phyloP scores from a whole-genome alignment of 148 eudicot species.

The Silene latifolia region DNA sequence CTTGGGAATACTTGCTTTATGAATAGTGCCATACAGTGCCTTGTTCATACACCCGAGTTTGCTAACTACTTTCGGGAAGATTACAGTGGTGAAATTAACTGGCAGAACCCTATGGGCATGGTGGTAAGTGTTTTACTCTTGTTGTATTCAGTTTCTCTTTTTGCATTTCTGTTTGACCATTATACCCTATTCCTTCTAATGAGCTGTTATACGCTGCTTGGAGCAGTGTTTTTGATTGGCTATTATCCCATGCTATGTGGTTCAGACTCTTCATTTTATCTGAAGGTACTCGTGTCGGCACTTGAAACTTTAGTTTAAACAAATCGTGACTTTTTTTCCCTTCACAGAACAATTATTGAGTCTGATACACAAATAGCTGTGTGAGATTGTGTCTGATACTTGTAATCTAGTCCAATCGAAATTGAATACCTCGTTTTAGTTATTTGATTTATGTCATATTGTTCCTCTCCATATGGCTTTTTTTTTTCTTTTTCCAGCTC shows the following conservation, averaged over 20 bases:
- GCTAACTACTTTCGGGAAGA: conserved; percentile 83
- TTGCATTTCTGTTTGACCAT: conserved; percentile 3
- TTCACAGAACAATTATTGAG: neutral
- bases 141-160: neutral
- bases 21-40: conserved; percentile 98
- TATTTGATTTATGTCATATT: neutral
- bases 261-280: neutral
- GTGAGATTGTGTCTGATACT: neutral
- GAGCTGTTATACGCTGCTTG: conserved; percentile 1
- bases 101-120: conserved; percentile 94
- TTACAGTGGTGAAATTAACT: conserved; percentile 82
- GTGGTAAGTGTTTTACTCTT: conserved; percentile 55
- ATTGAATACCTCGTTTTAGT: neutral
- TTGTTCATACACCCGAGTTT: conserved; percentile 97
- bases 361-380: neutral
- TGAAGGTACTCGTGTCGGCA: neutral
- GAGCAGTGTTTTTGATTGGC: conserved; percentile 10
- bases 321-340: neutral
- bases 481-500: neutral
- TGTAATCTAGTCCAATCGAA: neutral
- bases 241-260: neutral
- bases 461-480: neutral
- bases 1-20: conserved; percentile 97
- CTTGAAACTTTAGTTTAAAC: neutral
- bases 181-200: neutral